Evolutionary conservation across 2,329 filamentous ascomycete species (phyloP).

Genomic region (Colletotrichum agaves): DNA sequence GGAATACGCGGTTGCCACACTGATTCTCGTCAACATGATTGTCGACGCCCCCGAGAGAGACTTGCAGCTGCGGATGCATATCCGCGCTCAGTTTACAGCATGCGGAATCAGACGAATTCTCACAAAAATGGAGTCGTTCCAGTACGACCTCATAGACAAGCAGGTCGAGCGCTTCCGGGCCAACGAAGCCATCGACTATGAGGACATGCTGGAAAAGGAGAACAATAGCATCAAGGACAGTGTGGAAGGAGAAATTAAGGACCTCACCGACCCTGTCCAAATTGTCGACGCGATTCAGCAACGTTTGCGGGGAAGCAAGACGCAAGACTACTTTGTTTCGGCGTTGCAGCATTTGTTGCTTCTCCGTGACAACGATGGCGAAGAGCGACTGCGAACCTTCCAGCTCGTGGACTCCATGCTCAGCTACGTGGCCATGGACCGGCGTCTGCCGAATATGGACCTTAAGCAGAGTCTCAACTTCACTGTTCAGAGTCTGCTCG

Average conservation of each 20-base stretch:
- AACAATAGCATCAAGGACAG: conserved; percentile 90
- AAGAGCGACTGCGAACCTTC: conserved; percentile 94
- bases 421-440: conserved; percentile 98
- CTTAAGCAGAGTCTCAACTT: conserved; percentile 98
- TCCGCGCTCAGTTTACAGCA: conserved; percentile 93
- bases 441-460: conserved; percentile 94
- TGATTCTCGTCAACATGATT: conserved; percentile 96
- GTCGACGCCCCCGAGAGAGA: conserved; percentile 91
- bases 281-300: conserved; percentile 94
- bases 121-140: conserved; percentile 97
- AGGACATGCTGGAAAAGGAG: conserved; percentile 93
- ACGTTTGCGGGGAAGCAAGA: conserved; percentile 83
- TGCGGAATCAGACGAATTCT: conserved; percentile 95
- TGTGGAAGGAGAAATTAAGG: conserved; percentile 85
- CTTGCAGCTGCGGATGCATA: conserved; percentile 90
- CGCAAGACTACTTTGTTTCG: conserved; percentile 95
- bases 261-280: conserved; percentile 91
- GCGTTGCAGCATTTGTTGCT: conserved; percentile 94
- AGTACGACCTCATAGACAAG: conserved; percentile 98
- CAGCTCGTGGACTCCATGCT: conserved; percentile 99
- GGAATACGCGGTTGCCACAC: conserved; percentile 96
- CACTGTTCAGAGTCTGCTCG: conserved; percentile 92
- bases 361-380: conserved; percentile 89
- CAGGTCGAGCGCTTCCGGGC: conserved; percentile 93
- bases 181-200: conserved; percentile 98